Evolutionary conservation across 257 asterid genomes (phyloP).

Genomic region (Gynochthodes officinalis): DNA sequence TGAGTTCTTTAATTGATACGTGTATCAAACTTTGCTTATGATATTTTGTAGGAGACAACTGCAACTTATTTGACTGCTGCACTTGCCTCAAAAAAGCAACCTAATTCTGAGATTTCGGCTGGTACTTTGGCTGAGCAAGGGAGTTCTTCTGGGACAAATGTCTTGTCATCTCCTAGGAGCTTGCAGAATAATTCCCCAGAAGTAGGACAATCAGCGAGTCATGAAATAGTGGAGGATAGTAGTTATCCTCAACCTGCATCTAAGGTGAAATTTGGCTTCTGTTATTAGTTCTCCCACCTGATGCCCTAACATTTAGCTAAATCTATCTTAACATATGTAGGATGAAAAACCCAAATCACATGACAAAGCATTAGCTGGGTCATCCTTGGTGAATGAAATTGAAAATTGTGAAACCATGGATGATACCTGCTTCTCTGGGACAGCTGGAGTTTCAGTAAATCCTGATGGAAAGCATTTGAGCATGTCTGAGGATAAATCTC

Average conservation of each 20-base stretch:
- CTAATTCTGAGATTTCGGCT: slow-evolving; percentile 41
- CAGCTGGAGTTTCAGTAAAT: slow-evolving; percentile 27
- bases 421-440: slow-evolving; percentile 29
- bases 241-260: slow-evolving; percentile 32
- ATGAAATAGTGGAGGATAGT: slow-evolving; percentile 37
- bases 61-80: slow-evolving; percentile 73
- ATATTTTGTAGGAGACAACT: slow-evolving; percentile 61
- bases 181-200: slow-evolving; percentile 23
- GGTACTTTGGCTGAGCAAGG: slow-evolving; percentile 44
- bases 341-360: slow-evolving; percentile 29
- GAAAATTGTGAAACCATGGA: slow-evolving; percentile 29
- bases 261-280: slow-evolving; percentile 36
- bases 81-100: slow-evolving; percentile 58
- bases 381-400: slow-evolving; percentile 25
- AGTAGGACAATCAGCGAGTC: slow-evolving; percentile 31
- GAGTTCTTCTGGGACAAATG: slow-evolving; percentile 34
- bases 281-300: slow-evolving; percentile 5
- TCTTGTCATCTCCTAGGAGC: slow-evolving; percentile 29
- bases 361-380: slow-evolving; percentile 33
- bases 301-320: slow-evolving; percentile 5
- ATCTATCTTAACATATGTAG: slow-evolving; percentile 37
- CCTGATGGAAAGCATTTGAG: slow-evolving; percentile 32
- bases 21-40: neutral
- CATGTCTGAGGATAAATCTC: slow-evolving; percentile 25
- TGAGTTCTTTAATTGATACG: neutral